These are phyloP conservation scores for Jatropha multifida DNA, from an alignment of 441 rosid genomes.

Conservation along the genomic window DNA sequence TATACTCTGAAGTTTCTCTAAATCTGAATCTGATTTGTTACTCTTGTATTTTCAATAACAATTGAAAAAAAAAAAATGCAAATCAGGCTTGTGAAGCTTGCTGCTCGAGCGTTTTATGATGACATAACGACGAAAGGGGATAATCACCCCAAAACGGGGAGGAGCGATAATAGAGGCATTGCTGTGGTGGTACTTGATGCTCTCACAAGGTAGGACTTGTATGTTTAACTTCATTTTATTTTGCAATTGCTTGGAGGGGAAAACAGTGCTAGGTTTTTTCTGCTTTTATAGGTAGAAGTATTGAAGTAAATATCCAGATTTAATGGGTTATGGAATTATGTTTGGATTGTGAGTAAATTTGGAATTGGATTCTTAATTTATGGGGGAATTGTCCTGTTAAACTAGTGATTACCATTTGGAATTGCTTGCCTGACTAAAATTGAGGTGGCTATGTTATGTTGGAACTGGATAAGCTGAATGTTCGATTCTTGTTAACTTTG, in stretches of 20 bases:
- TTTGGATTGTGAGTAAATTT: neutral
- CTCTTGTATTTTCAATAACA: neutral
- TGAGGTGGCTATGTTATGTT: neutral
- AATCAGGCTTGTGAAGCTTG: slow-evolving; percentile 73
- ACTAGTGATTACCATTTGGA: neutral
- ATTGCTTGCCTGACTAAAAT: neutral
- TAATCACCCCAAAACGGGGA: slow-evolving; percentile 74
- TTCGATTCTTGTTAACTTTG: too few species aligned
- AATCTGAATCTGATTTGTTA: too few species aligned
- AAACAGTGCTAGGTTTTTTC: neutral
- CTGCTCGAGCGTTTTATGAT: slow-evolving; percentile 82
- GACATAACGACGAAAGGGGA: slow-evolving; percentile 67
- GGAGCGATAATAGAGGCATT: slow-evolving; percentile 77
- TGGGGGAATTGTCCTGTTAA: neutral
- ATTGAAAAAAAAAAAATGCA: neutral
- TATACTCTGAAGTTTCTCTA: neutral
- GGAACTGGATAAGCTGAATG: neutral
- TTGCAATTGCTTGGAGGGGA: neutral
- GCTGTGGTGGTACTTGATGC: slow-evolving; percentile 90
- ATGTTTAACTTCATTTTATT: slow-evolving; percentile 3
- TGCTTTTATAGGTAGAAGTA: neutral
- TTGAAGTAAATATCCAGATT: neutral
- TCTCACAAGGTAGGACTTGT: slow-evolving; percentile 54
- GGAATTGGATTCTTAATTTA: neutral
- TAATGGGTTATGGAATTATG: neutral